Conservation (phyloP, 306 rosid species). For the Argentina anserina region DNA sequence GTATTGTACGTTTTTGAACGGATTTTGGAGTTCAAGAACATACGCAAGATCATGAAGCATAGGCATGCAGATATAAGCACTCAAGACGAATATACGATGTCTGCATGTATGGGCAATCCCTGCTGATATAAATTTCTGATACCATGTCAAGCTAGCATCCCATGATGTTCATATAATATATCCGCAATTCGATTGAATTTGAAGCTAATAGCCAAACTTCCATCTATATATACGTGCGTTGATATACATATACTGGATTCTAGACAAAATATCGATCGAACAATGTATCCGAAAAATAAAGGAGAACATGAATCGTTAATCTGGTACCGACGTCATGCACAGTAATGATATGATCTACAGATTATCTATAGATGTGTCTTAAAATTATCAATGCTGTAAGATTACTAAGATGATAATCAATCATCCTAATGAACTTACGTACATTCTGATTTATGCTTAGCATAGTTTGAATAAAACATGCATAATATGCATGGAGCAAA, state of each 20-base stretch:
- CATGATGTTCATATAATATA: neutral
- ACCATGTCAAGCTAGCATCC: neutral
- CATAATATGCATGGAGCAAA: slow-evolving; percentile 2
- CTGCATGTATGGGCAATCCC: neutral
- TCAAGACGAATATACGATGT: neutral
- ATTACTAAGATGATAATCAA: neutral
- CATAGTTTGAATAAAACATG: neutral
- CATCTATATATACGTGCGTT: neutral
- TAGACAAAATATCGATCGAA: neutral
- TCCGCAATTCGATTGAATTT: neutral
- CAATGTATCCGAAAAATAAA: neutral
- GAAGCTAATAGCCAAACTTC: neutral
- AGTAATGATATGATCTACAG: no score
- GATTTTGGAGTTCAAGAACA: neutral
- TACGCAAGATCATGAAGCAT: neutral
- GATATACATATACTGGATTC: neutral
- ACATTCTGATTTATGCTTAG: neutral
- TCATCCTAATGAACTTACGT: no score
- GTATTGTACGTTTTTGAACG: neutral
- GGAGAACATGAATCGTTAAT: no score
- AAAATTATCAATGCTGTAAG: neutral
- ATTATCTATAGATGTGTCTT: neutral
- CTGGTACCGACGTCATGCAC: neutral
- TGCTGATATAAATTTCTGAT: neutral
- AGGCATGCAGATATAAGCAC: neutral